Percentiles rank a stretch among this genome's conserved stretches.
phyloP scores from a whole-genome alignment of 352 stramenopile species.

The Achlya hypogyna region DNA sequence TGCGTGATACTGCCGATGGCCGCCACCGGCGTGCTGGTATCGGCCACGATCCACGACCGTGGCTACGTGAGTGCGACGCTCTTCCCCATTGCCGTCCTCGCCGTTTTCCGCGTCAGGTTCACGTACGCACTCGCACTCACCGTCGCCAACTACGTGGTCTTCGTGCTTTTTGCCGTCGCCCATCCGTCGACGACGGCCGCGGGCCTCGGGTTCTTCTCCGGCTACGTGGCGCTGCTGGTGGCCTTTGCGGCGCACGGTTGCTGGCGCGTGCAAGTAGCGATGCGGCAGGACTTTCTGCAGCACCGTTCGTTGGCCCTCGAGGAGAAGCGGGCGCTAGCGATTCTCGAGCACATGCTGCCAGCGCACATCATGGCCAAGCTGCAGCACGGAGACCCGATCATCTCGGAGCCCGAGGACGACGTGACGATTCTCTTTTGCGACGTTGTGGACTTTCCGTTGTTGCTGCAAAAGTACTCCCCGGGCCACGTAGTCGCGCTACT shows the following conservation, averaged over 20 bases:
- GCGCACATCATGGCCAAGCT: slow-evolving; percentile 77
- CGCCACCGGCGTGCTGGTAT: slow-evolving; percentile 57
- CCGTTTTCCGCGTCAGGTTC: slow-evolving; percentile 77
- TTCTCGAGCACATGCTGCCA: slow-evolving; percentile 77
- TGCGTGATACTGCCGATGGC: slow-evolving; percentile 60
- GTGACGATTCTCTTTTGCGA: slow-evolving; percentile 84
- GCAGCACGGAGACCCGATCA: slow-evolving; percentile 68
- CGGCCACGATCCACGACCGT: slow-evolving; percentile 68
- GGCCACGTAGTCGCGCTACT: slow-evolving; percentile 78
- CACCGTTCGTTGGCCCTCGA: slow-evolving; percentile 65
- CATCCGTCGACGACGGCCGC: neutral
- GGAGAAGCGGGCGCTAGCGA: slow-evolving; percentile 64
- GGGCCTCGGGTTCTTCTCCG: slow-evolving; percentile 51
- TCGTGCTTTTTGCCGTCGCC: slow-evolving; percentile 30
- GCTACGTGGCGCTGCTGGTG: slow-evolving; percentile 79
- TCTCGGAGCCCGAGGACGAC: slow-evolving; percentile 79
- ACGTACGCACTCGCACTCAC: slow-evolving; percentile 60
- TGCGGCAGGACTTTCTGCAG: slow-evolving; percentile 75
- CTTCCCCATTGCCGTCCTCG: slow-evolving; percentile 71
- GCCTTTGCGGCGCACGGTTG: slow-evolving; percentile 59
- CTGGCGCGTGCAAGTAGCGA: slow-evolving; percentile 75
- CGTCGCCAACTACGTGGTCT: slow-evolving; percentile 64
- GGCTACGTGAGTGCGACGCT: slow-evolving; percentile 71
- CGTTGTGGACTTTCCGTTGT: slow-evolving; percentile 67
- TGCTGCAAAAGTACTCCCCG: slow-evolving; percentile 64